phyloP scores from a whole-genome alignment of 768 basidiomycete genomes.

The Lactarius trivialis region DNA sequence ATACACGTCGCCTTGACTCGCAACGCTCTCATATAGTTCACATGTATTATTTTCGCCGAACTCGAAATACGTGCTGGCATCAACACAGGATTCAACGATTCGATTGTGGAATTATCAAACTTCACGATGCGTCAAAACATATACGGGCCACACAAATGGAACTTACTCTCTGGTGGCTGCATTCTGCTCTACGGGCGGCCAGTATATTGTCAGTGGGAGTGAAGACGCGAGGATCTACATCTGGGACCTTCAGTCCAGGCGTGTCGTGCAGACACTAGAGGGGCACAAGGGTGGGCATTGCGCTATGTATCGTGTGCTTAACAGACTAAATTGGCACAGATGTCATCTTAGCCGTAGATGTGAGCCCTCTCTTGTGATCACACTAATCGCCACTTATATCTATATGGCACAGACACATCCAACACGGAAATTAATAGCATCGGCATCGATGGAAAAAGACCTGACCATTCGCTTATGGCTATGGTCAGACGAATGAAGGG shows the following conservation, averaged over 20 bases:
- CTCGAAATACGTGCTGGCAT: conserved; percentile 80
- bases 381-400: conserved; percentile 10
- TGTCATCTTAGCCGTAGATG: conserved; percentile 75
- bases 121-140: conserved; percentile 89
- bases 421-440: conserved; percentile 65
- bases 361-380: conserved; percentile 15
- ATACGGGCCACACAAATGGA: conserved; percentile 78
- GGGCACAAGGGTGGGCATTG: conserved; percentile 65
- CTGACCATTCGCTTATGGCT: conserved; percentile 78
- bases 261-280: conserved; percentile 66
- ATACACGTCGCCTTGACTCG: not conserved
- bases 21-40: conserved; percentile 42
- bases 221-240: conserved; percentile 86
- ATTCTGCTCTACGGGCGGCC: conserved; percentile 53
- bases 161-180: conserved; percentile 74
- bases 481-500: conserved; percentile 33
- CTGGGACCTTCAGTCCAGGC: conserved; percentile 83
- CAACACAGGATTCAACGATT: conserved; percentile 92
- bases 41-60: conserved; percentile 91
- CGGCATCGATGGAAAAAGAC: conserved; percentile 88
- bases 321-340: conserved; percentile 29
- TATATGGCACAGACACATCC: conserved; percentile 62
- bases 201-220: conserved; percentile 79
- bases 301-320: conserved; percentile 2
- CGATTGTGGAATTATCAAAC: conserved; percentile 92